Evolutionary conservation across 805 yeast genomes (phyloP).

Genomic region (Yamadazyma ubonensis): DNA sequence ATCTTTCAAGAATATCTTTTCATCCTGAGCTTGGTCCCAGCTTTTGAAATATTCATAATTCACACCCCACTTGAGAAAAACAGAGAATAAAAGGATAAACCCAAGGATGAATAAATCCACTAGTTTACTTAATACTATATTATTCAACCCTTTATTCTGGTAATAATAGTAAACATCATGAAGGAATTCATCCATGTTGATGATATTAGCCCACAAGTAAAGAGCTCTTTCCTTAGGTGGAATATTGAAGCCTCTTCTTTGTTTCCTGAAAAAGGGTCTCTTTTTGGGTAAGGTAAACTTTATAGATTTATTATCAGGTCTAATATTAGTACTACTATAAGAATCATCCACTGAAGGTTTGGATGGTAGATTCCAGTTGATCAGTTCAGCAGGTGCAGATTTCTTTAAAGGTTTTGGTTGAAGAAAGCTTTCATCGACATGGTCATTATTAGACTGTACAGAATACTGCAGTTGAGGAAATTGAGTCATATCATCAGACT

Average conservation of each 20-base stretch:
- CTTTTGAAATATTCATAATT: conserved; percentile 47
- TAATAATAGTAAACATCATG: conserved; percentile 82
- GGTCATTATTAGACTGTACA: not conserved
- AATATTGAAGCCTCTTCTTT: conserved; percentile 23
- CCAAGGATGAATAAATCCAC: conserved; percentile 72
- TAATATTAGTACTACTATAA: conserved; percentile 6
- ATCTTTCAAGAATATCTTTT: conserved; percentile 25
- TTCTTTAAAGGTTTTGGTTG: not conserved
- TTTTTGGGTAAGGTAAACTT: conserved; percentile 14
- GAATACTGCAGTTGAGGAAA: not conserved
- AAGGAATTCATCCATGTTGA: conserved; percentile 83
- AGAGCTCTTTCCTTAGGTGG: conserved; percentile 69
- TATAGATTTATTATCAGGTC: conserved; percentile 10
- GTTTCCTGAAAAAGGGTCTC: conserved; percentile 10
- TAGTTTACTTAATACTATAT: conserved; percentile 66
- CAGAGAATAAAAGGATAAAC: conserved; percentile 76
- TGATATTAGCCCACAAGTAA: conserved; percentile 96
- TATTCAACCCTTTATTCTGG: conserved; percentile 77
- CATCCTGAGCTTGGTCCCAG: conserved; percentile 22
- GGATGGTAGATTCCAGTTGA: conserved; percentile 6
- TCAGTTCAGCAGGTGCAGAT: not conserved
- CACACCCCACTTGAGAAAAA: conserved; percentile 79
- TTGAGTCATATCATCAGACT: not conserved
- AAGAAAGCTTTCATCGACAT: conserved; percentile 1
- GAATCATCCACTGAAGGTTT: conserved; percentile 7